These are phyloP conservation scores for Pythium graminicola DNA, from an alignment of 352 stramenopile genomes.

Conservation along the genomic window DNA sequence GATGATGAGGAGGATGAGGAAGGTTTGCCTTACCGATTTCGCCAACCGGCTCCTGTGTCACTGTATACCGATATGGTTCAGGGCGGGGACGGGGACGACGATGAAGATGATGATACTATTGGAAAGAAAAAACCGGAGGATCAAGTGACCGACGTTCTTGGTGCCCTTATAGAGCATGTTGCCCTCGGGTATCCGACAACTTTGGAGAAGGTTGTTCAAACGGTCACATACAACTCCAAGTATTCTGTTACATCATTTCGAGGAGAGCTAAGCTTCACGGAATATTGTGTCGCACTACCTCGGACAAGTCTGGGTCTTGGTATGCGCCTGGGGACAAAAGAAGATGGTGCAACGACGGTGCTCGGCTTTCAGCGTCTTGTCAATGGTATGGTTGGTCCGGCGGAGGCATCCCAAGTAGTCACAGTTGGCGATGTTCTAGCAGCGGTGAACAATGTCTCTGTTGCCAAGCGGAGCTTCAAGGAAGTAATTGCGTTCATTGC, in stretches of 20 bases:
- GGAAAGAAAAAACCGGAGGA: slow-evolving; percentile 58
- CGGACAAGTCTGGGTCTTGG: slow-evolving; percentile 67
- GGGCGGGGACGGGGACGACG: slow-evolving; percentile 32
- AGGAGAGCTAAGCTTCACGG: slow-evolving; percentile 46
- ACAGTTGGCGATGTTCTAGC: slow-evolving; percentile 63
- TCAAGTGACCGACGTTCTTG: slow-evolving; percentile 68
- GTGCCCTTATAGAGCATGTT: slow-evolving; percentile 76
- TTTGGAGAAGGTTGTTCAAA: slow-evolving; percentile 34
- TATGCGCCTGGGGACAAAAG: slow-evolving; percentile 70
- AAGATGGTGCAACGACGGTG: slow-evolving; percentile 56
- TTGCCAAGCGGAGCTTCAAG: slow-evolving; percentile 60
- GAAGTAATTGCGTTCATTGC: slow-evolving; percentile 69
- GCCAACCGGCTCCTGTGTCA: slow-evolving; percentile 20
- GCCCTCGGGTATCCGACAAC: slow-evolving; percentile 63
- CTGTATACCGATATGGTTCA: slow-evolving; percentile 62
- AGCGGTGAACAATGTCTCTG: slow-evolving; percentile 66
- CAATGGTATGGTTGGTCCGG: slow-evolving; percentile 68
- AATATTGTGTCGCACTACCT: slow-evolving; percentile 66
- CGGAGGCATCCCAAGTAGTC: slow-evolving; percentile 70
- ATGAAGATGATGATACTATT: slow-evolving; percentile 34
- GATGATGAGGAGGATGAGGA: slow-evolving; percentile 61
- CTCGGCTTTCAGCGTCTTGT: slow-evolving; percentile 72
- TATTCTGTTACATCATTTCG: slow-evolving; percentile 49
- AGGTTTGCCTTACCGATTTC: slow-evolving; percentile 30
- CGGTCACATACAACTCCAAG: slow-evolving; percentile 43